A percentile compares a stretch with the other conserved stretches of the same genome.
These are phyloP conservation scores for Lithocarpus polystachyus DNA, from an alignment of 306 rosid genomes.

Conservation along the genomic window DNA sequence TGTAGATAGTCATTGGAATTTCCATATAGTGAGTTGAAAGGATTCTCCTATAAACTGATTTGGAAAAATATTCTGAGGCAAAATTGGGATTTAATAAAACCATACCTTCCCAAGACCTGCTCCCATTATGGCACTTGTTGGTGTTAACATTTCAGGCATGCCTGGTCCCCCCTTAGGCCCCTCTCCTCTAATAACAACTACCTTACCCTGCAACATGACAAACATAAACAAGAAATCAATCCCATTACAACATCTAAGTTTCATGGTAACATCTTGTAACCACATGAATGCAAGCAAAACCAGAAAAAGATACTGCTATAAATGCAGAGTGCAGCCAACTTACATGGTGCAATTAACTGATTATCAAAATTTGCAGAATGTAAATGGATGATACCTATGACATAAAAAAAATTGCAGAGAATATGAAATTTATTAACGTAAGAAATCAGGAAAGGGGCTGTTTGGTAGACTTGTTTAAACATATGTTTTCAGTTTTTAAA, in stretches of 20 bases:
- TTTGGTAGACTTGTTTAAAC: too few species aligned
- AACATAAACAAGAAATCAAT: conserved; percentile 11
- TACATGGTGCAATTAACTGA: background rate
- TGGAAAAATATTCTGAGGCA: background rate
- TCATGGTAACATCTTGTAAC: background rate
- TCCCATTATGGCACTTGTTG: conserved; percentile 97
- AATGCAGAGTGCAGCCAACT: background rate
- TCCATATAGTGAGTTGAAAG: too few species aligned
- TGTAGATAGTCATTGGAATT: too few species aligned
- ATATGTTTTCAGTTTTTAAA: too few species aligned
- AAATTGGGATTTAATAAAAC: conserved; percentile 7
- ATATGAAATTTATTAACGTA: background rate
- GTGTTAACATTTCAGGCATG: conserved; percentile 98
- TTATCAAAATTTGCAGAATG: background rate
- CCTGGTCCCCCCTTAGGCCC: conserved; percentile 99
- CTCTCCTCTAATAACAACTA: conserved; percentile 84
- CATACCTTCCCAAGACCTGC: conserved; percentile 95
- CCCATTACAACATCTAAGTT: conserved; percentile 5
- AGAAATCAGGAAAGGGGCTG: background rate
- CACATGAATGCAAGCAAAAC: conserved; percentile 6
- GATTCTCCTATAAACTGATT: too few species aligned
- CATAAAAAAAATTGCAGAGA: background rate
- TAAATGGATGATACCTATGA: background rate
- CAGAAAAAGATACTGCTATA: conserved; percentile 8
- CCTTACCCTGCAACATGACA: conserved; percentile 62